These are phyloP conservation scores for Anacardium occidentale DNA, from an alignment of 345 rosid genomes.

Conservation along the genomic window DNA sequence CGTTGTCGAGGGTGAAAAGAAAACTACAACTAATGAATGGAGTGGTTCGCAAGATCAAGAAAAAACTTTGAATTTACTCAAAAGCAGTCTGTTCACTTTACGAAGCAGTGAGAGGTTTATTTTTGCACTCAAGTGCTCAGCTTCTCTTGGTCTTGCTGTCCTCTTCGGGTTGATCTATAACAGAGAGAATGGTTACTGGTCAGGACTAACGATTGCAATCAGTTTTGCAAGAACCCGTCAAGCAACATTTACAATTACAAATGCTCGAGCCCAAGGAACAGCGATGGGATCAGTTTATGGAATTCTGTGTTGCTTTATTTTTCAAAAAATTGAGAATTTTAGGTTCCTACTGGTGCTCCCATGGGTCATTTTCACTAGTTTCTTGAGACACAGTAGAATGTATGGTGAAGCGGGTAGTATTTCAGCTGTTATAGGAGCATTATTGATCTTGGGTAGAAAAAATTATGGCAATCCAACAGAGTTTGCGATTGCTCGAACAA, in stretches of 20 bases:
- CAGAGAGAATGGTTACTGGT: slow-evolving; percentile 64
- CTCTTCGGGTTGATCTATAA: slow-evolving; percentile 55
- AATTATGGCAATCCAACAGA: slow-evolving; percentile 50
- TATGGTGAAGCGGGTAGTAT: slow-evolving; percentile 64
- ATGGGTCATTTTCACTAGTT: slow-evolving; percentile 56
- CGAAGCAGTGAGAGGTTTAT: slow-evolving; percentile 37
- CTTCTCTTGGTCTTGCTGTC: slow-evolving; percentile 62
- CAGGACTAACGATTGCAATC: slow-evolving; percentile 70
- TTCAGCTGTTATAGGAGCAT: slow-evolving; percentile 57
- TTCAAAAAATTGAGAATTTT: slow-evolving; percentile 34
- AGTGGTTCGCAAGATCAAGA: slow-evolving; percentile 14
- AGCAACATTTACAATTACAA: slow-evolving; percentile 52
- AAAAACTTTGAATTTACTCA: not conserved
- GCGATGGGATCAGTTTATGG: slow-evolving; percentile 77
- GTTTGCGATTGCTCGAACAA: slow-evolving; percentile 54
- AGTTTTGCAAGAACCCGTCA: slow-evolving; percentile 56
- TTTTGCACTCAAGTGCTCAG: slow-evolving; percentile 59
- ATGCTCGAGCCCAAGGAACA: slow-evolving; percentile 70
- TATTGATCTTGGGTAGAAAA: slow-evolving; percentile 61
- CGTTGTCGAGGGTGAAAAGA: not conserved
- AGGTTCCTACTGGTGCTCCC: slow-evolving; percentile 59
- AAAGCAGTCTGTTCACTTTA: slow-evolving; percentile 22
- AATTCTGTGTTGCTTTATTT: slow-evolving; percentile 48
- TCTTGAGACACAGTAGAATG: slow-evolving; percentile 61
- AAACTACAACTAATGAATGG: slow-evolving; percentile 16